phyloP scores from a whole-genome alignment of 2,329 filamentous ascomycete species.

The Fusarium xylarioides region DNA sequence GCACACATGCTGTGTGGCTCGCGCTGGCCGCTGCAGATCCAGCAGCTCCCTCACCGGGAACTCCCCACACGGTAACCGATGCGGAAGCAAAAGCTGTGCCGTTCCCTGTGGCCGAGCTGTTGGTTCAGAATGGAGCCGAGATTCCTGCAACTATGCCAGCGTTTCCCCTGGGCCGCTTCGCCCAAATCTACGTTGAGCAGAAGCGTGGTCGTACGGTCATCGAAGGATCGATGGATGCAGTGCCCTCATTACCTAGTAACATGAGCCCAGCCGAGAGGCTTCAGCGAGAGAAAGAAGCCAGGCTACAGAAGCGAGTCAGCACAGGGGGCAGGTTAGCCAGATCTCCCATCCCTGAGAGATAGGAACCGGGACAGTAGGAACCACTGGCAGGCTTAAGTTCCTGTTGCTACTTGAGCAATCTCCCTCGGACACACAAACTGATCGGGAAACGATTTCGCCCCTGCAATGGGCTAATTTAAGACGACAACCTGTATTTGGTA shows the following conservation, averaged over 20 bases:
- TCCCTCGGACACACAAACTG: conserved; percentile 40
- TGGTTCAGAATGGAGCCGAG: conserved; percentile 93
- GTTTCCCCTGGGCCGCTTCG: conserved; percentile 83
- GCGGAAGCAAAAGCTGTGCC: conserved; percentile 65
- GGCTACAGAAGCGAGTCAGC: conserved; percentile 81
- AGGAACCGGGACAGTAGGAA: conserved; percentile 56
- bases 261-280: conserved; percentile 58
- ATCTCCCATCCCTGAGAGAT: conserved; percentile 69
- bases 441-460: conserved; percentile 18
- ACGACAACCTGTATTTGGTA: conserved; percentile 29
- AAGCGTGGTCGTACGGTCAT: conserved; percentile 64
- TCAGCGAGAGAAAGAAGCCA: conserved; percentile 71
- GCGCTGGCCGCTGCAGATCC: conserved; percentile 94
- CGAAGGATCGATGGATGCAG: conserved; percentile 62
- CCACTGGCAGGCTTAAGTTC: conserved; percentile 50
- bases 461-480: conserved; percentile 18
- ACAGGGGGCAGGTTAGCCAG: conserved; percentile 77
- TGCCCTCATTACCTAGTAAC: conserved; percentile 67
- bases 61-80: conserved; percentile 54
- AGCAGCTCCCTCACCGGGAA: conserved; percentile 71
- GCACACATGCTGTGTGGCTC: conserved; percentile 88
- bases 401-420: conserved; percentile 49
- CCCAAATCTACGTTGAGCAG: conserved; percentile 85
- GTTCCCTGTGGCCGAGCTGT: conserved; percentile 89
- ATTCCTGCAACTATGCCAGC: conserved; percentile 79